Percentiles rank a stretch among this genome's conserved stretches.
Conservation (phyloP, 2,329 filamentous ascomycete species). For the Ilyonectria sp. region DNA sequence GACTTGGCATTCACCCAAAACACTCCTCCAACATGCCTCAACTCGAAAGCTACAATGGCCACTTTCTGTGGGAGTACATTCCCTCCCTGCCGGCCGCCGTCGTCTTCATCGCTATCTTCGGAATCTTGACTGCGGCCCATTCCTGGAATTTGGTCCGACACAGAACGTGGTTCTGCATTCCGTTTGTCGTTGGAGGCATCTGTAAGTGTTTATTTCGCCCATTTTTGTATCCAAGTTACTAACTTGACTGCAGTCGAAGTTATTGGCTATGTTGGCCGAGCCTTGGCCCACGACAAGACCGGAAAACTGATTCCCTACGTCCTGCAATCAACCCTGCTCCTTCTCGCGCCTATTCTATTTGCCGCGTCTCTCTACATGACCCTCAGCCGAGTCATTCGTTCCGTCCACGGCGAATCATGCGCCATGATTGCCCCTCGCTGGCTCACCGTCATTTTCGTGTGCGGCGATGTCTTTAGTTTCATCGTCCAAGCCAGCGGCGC, state of each 20-base stretch:
- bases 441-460: constrained; percentile 52
- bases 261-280: constrained; percentile 57
- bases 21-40: constrained; percentile 32
- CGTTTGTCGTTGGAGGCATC: constrained; percentile 60
- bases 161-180: constrained; percentile 65
- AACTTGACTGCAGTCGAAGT: constrained; percentile 49
- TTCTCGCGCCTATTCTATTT: constrained; percentile 61
- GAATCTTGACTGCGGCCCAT: constrained; percentile 58
- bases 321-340: constrained; percentile 55
- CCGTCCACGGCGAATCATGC: constrained; percentile 41
- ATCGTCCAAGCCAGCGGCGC: constrained; percentile 50
- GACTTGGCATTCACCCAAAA: background rate
- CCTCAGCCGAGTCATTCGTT: constrained; percentile 55
- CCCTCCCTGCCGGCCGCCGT: constrained; percentile 63
- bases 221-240: background rate
- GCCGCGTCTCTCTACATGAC: constrained; percentile 64
- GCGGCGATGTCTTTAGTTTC: constrained; percentile 50
- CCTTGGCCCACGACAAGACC: constrained; percentile 53
- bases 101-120: constrained; percentile 63
- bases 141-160: constrained; percentile 58
- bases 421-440: constrained; percentile 42
- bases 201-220: constrained; percentile 55
- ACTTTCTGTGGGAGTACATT: constrained; percentile 46
- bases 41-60: constrained; percentile 42
- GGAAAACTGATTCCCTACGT: constrained; percentile 57